These are phyloP conservation scores for Tilletia setariae DNA, from an alignment of 1,284 basidiomycete genomes.

Conservation along the genomic window DNA sequence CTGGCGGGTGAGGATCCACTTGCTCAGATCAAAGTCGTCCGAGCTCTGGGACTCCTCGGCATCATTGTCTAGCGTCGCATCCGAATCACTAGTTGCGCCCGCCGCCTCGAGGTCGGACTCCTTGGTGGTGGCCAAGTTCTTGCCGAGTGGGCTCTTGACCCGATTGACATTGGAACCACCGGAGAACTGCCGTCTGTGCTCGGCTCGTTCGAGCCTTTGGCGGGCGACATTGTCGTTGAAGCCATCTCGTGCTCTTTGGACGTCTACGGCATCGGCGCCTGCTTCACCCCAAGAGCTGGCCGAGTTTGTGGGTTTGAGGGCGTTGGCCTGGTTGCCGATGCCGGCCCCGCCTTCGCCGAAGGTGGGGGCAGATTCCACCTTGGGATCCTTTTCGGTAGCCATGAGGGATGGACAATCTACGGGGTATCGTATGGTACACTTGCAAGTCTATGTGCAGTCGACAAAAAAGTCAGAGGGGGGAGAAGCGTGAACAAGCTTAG, in stretches of 20 bases:
- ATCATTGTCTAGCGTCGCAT: slow-evolving; percentile 20
- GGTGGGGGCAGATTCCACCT: background rate
- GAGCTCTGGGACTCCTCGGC: slow-evolving; percentile 2
- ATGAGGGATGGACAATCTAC: background rate
- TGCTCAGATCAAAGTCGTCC: slow-evolving; percentile 35
- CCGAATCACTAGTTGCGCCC: background rate
- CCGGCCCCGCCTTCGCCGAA: slow-evolving; percentile 13
- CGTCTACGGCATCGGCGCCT: slow-evolving; percentile 33
- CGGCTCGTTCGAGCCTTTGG: slow-evolving; percentile 7
- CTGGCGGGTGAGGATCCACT: slow-evolving; percentile 33
- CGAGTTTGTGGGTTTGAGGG: background rate
- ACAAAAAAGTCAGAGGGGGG: too few relatives aligned
- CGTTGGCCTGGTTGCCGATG: background rate
- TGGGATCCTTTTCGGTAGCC: background rate
- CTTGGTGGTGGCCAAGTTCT: slow-evolving; percentile 17
- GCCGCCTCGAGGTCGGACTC: slow-evolving; percentile 6
- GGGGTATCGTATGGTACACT: too few relatives aligned
- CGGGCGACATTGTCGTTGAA: slow-evolving; percentile 28
- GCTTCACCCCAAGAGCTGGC: slow-evolving; percentile 40
- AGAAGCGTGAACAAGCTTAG: too few relatives aligned
- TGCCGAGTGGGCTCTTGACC: slow-evolving; percentile 23
- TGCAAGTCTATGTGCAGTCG: too few relatives aligned
- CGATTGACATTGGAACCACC: slow-evolving; percentile 20
- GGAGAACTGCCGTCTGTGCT: slow-evolving; percentile 15
- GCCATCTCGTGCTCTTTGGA: slow-evolving; percentile 30